Evolutionary conservation across 768 basidiomycete species (phyloP), one percentile per base, ranked within the genome.

Genomic region (Collybia sordida): DNA sequence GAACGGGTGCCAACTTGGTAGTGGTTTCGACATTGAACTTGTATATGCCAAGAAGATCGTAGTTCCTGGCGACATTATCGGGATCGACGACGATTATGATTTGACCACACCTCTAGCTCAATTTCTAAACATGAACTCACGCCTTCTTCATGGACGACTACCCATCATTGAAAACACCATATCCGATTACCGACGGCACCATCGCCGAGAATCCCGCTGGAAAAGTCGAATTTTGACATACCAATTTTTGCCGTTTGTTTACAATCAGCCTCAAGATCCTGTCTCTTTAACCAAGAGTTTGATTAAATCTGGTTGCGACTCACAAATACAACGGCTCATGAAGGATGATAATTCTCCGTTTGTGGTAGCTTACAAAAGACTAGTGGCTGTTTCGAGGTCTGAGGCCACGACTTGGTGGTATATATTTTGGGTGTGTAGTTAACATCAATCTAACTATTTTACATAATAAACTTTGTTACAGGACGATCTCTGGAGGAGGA

Each of bases 401-500:
- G 71, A 76, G 54, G 62, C 80, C 1, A 67, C 77, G 3, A 78
- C 81, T 3, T 90, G 87, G 84, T 92, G 90, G 90, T 90, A 85
- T 57, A 72, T 90, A 11, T 82, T 88, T 55, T 90, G 86, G 85
- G 88, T 88, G 43, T 56, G 79, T 27, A n/a, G 15, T 4, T 14
- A 6, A 44, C 31, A 44, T 21, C 23, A 28, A 27, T 9, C 39
- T 19, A 17, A 37, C 14, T 38, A 18, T 0, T 38, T 6, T 23
- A 11, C 6, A 39, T 47, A 45, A 24, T 53, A 53, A 24, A 55
- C 35, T 18, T 17, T 45, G 7, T n/a, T 44, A 18, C 50, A 87
- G 87, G 88, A 90, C 59, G 88, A 89, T 61, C 60, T 88, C 6
- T 90, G 86, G 86, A 72, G 86, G 53, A 72, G 86, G 47, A 90